phyloP scores from a whole-genome alignment of 768 basidiomycete genomes.

The Lactarius hatsudake region DNA sequence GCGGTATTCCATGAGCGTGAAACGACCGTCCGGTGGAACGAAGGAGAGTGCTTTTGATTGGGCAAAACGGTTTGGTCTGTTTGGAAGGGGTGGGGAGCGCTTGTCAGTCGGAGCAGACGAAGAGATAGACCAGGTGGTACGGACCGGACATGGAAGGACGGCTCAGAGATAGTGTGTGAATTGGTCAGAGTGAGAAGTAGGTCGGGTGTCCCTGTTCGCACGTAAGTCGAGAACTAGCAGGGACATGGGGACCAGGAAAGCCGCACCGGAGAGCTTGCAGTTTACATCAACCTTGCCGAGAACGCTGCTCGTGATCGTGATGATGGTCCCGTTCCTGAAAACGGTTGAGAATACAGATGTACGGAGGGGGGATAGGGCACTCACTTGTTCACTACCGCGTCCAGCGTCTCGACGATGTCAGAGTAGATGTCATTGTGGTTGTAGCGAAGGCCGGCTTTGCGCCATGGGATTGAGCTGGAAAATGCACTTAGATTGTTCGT shows the following conservation, averaged over 20 bases:
- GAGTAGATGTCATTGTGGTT: constrained; percentile 38
- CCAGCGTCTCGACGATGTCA: no score
- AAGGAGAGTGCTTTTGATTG: constrained; percentile 76
- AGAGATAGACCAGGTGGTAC: no score
- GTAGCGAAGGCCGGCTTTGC: no score
- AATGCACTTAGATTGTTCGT: no score
- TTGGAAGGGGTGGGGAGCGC: no score
- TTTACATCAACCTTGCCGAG: constrained; percentile 77
- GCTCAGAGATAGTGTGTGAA: constrained; percentile 44
- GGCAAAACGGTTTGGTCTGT: constrained; percentile 75
- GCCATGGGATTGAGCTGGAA: no score
- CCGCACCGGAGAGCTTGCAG: constrained; percentile 68
- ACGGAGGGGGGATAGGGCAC: not conserved
- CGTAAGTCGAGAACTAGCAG: not conserved
- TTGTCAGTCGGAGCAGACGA: no score
- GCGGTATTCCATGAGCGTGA: constrained; percentile 80
- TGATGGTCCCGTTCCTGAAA: constrained; percentile 62
- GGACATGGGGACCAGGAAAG: not conserved
- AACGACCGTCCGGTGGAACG: constrained; percentile 89
- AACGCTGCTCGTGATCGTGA: constrained; percentile 64
- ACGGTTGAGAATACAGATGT: not conserved
- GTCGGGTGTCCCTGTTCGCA: constrained; percentile 73
- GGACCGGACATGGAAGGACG: constrained; percentile 92
- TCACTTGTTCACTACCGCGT: no score
- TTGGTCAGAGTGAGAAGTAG: constrained; percentile 71